Conservation (phyloP, 2,329 filamentous ascomycete species). For the Neopestalotiopsis rosae region DNA sequence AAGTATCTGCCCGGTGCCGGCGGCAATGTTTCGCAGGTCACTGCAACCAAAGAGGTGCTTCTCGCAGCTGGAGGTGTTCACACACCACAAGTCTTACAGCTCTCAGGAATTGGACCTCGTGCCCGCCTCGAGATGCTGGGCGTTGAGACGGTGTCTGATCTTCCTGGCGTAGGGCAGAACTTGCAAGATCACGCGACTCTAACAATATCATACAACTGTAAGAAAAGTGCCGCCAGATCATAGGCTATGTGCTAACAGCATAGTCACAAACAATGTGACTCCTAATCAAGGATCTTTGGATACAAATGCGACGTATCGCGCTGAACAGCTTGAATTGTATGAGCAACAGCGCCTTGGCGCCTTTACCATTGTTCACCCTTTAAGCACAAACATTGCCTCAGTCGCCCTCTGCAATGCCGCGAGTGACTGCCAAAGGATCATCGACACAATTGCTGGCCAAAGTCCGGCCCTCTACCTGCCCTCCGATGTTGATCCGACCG, state of each 20-base stretch:
- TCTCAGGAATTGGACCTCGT: constrained; percentile 52
- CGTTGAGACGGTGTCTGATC: constrained; percentile 47
- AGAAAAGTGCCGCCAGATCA: not conserved
- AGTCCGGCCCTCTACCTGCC: constrained; percentile 41
- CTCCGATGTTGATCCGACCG: constrained; percentile 36
- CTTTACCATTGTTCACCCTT: constrained; percentile 21
- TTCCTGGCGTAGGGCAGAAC: constrained; percentile 55
- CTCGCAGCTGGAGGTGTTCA: constrained; percentile 46
- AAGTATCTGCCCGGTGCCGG: constrained; percentile 55
- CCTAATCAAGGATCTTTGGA: constrained; percentile 35
- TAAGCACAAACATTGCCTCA: constrained; percentile 29
- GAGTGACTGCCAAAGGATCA: constrained; percentile 32
- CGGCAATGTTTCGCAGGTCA: constrained; percentile 44
- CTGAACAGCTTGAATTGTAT: constrained; percentile 38
- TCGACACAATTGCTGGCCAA: constrained; percentile 34
- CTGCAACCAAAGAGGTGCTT: constrained; percentile 48
- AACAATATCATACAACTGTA: constrained; percentile 28
- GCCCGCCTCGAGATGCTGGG: constrained; percentile 40
- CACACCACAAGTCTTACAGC: constrained; percentile 51
- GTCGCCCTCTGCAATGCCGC: constrained; percentile 40
- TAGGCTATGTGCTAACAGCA: not conserved
- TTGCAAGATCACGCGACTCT: constrained; percentile 46
- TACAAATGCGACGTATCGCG: constrained; percentile 39
- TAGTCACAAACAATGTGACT: constrained; percentile 31
- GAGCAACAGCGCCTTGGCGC: constrained; percentile 24